These are phyloP conservation scores for Boletus reticulatus DNA, from an alignment of 768 basidiomycete species.

Conservation along the genomic window DNA sequence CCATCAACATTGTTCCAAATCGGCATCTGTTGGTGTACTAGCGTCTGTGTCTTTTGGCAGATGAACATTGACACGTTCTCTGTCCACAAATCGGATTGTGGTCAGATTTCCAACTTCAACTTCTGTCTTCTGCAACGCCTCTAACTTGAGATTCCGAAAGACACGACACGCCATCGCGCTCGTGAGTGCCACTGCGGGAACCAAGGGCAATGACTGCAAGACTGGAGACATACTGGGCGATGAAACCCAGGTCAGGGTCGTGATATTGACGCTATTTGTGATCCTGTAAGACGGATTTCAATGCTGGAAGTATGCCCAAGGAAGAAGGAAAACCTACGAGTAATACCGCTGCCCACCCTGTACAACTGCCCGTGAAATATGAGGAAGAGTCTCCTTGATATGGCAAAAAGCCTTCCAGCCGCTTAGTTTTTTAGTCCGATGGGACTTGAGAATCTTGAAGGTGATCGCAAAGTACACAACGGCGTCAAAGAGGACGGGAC, in stretches of 20 bases:
- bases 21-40: not conserved
- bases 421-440: constrained; percentile 7
- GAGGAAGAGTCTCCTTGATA: constrained; percentile 26
- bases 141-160: constrained; percentile 33
- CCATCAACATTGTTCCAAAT: constrained; percentile 1
- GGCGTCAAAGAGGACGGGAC: constrained; percentile 32
- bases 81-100: constrained; percentile 17
- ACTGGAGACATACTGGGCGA: constrained; percentile 18
- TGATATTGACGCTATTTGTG: constrained; percentile 31
- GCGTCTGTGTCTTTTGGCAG: not conserved
- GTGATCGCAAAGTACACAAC: constrained; percentile 35
- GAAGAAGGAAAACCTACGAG: constrained; percentile 23
- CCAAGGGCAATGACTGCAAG: constrained; percentile 22
- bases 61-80: not conserved
- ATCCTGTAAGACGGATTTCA: constrained; percentile 23
- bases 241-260: constrained; percentile 22
- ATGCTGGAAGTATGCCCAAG: not conserved
- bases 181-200: constrained; percentile 30
- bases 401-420: constrained; percentile 19
- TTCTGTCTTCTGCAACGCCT: constrained; percentile 6
- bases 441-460: constrained; percentile 26
- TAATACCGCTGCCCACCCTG: constrained; percentile 41
- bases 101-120: constrained; percentile 11
- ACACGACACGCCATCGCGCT: constrained; percentile 35
- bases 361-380: constrained; percentile 32